Percentiles rank a stretch among this genome's conserved stretches.
Evolutionary conservation across 2,329 filamentous ascomycete genomes (phyloP).

Genomic region (Xylariaceae sp.): DNA sequence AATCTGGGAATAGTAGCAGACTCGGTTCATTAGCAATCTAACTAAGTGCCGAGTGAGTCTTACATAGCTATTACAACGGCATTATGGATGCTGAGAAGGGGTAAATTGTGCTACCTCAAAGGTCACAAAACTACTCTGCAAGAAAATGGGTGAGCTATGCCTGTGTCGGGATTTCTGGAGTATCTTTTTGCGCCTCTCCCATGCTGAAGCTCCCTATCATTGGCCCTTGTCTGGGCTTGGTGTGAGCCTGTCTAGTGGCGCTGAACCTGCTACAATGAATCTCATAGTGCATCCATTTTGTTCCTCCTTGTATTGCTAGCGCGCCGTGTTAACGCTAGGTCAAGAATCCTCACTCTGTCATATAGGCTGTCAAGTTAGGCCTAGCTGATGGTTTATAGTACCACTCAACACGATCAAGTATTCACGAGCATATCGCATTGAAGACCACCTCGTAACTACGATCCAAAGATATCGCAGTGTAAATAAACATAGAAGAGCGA

Average conservation of each 20-base stretch:
- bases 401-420: background rate
- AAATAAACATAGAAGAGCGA: background rate
- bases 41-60: background rate
- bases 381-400: background rate
- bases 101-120: background rate
- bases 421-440: background rate
- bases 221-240: background rate
- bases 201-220: background rate
- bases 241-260: background rate
- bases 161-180: background rate
- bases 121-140: background rate
- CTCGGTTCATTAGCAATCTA: background rate
- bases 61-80: background rate
- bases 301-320: background rate
- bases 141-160: background rate
- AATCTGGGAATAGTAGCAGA: no score
- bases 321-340: background rate
- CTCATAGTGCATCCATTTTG: background rate
- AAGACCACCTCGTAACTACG: background rate
- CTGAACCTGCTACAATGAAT: background rate
- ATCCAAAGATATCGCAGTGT: background rate
- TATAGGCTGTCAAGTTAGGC: background rate
- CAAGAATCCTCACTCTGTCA: background rate
- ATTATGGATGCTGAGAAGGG: background rate
- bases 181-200: background rate